A percentile compares a stretch with the other conserved stretches of the same genome.
These are phyloP conservation scores for Cryphonectria carpinicola DNA, from an alignment of 2,329 filamentous ascomycete genomes.

Conservation along the genomic window DNA sequence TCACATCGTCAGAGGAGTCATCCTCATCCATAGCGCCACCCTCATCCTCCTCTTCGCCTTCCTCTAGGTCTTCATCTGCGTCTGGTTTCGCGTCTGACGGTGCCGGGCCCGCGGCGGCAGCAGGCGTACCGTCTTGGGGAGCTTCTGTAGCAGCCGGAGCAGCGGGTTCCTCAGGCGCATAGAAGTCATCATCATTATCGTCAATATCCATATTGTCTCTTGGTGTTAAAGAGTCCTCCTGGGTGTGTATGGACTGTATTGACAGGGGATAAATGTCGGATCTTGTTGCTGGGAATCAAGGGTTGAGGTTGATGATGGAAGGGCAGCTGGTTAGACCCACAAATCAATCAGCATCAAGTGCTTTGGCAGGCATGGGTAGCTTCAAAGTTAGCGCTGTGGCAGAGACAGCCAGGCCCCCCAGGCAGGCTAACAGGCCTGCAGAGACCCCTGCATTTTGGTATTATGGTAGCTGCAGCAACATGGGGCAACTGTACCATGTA, in stretches of 20 bases:
- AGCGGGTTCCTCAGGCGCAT: conserved; percentile 62
- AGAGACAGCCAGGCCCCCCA: background rate
- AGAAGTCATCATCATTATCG: conserved; percentile 67
- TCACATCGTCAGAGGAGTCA: conserved; percentile 48
- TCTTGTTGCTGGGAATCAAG: background rate
- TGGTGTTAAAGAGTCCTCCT: background rate
- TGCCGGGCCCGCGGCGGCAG: conserved; percentile 32
- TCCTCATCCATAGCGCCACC: conserved; percentile 65
- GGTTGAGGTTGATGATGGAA: conserved; percentile 8
- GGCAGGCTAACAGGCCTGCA: background rate
- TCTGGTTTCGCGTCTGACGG: conserved; percentile 41
- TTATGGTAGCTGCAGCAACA: background rate
- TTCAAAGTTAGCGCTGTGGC: background rate
- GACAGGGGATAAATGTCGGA: conserved; percentile 7
- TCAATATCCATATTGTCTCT: conserved; percentile 63
- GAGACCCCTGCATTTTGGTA: background rate
- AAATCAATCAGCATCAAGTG: background rate
- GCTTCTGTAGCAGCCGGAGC: conserved; percentile 37
- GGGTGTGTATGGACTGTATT: conserved; percentile 1
- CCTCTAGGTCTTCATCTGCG: conserved; percentile 60
- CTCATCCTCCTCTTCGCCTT: conserved; percentile 67
- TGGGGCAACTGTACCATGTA: background rate
- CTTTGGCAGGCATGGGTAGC: background rate
- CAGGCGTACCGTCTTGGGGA: conserved; percentile 19
- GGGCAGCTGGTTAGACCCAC: background rate